Evolutionary conservation across 2,329 filamentous ascomycete species (phyloP).

Genomic region (Diplodia sapinea): DNA sequence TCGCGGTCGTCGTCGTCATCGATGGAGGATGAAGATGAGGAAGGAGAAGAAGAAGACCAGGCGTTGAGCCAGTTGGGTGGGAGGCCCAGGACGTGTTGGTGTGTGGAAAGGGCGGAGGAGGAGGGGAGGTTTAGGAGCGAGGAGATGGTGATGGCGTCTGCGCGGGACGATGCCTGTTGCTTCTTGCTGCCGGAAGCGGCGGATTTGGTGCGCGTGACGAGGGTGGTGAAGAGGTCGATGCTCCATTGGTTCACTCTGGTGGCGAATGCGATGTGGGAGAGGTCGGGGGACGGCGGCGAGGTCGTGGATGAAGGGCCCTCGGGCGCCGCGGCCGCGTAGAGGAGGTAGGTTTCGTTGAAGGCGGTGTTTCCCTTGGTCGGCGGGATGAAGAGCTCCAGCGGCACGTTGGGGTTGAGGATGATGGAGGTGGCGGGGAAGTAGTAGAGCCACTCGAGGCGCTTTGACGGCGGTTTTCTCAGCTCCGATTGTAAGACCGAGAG

Average conservation of each 20-base stretch:
- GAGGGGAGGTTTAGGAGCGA: conserved; percentile 4
- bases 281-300: neutral
- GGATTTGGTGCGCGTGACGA: conserved; percentile 12
- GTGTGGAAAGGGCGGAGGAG: neutral
- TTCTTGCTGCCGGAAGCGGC: neutral
- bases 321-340: neutral
- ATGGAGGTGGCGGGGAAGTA: conserved; percentile 6
- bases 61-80: conserved; percentile 15
- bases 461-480: neutral
- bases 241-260: conserved; percentile 11
- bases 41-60: neutral
- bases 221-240: conserved; percentile 22
- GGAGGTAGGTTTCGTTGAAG: neutral
- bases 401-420: conserved; percentile 20
- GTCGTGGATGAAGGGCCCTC: neutral
- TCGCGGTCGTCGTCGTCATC: neutral
- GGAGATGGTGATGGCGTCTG: neutral
- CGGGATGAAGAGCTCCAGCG: conserved; percentile 18
- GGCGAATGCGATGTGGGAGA: conserved; percentile 13
- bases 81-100: neutral
- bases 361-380: neutral
- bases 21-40: neutral
- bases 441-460: conserved; percentile 21
- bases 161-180: neutral
- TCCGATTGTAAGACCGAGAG: conserved; percentile 2